Conservation (phyloP, 2,329 filamentous ascomycete species). For the Pseudopithomyces maydicus region DNA sequence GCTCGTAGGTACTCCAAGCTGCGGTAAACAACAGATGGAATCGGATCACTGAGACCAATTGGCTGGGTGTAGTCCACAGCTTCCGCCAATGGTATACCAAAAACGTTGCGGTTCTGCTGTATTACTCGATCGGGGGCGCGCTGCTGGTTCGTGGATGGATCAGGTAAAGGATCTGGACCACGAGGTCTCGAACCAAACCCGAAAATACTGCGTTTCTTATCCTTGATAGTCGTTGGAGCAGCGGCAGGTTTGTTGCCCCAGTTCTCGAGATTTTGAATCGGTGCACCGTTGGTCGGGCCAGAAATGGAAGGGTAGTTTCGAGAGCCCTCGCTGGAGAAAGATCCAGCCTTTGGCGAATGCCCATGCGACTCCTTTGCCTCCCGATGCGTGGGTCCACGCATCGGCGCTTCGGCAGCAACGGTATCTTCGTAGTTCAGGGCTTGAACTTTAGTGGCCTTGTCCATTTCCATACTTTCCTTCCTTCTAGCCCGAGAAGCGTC, state of each 20-base stretch:
- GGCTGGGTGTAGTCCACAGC: constrained; percentile 83
- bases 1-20: constrained; percentile 90
- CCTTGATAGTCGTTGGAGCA: constrained; percentile 68
- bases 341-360: constrained; percentile 41
- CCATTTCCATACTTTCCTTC: constrained; percentile 47
- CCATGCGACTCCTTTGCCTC: constrained; percentile 24
- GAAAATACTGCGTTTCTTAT: constrained; percentile 76
- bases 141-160: constrained; percentile 32
- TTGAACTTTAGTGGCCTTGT: constrained; percentile 45
- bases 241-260: constrained; percentile 79
- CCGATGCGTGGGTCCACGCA: constrained; percentile 51
- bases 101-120: constrained; percentile 65
- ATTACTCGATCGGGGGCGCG: constrained; percentile 29
- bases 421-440: constrained; percentile 63
- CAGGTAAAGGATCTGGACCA: constrained; percentile 67
- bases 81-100: constrained; percentile 83
- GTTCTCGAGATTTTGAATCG: constrained; percentile 79
- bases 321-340: constrained; percentile 35
- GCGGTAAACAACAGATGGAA: constrained; percentile 93
- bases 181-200: constrained; percentile 67
- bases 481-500: constrained; percentile 33
- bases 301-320: constrained; percentile 66
- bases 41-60: constrained; percentile 70
- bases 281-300: constrained; percentile 78
- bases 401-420: constrained; percentile 61